Conservation (phyloP, 108 stramenopile genomes). For the Chaetoceros tenuissimus region DNA sequence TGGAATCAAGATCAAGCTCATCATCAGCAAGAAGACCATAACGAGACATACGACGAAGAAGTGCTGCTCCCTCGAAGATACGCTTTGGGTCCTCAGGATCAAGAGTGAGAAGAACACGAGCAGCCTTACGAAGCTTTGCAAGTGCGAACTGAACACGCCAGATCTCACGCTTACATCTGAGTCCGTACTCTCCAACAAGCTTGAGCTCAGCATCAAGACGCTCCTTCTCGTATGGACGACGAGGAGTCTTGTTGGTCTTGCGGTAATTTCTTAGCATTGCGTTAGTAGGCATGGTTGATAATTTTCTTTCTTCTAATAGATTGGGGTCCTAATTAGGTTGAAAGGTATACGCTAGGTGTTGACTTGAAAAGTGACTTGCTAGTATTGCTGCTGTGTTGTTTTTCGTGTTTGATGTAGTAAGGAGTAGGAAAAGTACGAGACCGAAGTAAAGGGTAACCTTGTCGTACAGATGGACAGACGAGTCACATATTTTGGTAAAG, state of each 20-base stretch:
- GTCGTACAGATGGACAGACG: no score
- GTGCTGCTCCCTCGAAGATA: slow-evolving; percentile 97
- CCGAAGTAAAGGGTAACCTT: no score
- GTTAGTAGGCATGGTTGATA: slow-evolving; percentile 37
- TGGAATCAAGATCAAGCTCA: slow-evolving; percentile 93
- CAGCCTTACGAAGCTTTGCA: slow-evolving; percentile 99
- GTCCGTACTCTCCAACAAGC: slow-evolving; percentile 99
- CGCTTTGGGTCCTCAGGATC: slow-evolving; percentile 96
- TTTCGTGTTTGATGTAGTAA: no score
- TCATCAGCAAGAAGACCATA: slow-evolving; percentile 96
- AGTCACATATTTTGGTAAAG: no score
- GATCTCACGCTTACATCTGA: slow-evolving; percentile 99
- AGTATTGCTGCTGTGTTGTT: no score
- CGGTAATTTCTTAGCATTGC: slow-evolving; percentile 61
- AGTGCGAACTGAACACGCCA: slow-evolving; percentile 99
- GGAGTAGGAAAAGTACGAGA: no score
- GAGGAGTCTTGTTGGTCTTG: slow-evolving; percentile 98
- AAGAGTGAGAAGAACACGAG: slow-evolving; percentile 93
- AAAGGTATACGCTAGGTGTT: no score
- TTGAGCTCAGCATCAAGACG: slow-evolving; percentile 96
- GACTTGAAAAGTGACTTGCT: no score
- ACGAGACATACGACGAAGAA: slow-evolving; percentile 95
- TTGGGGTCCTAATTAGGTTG: neutral
- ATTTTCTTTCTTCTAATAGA: neutral
- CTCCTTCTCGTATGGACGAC: slow-evolving; percentile 99